Base-by-base conservation (phyloP, 2,329 filamentous ascomycete species). In the Aspergillus transmontanensis region DNA sequence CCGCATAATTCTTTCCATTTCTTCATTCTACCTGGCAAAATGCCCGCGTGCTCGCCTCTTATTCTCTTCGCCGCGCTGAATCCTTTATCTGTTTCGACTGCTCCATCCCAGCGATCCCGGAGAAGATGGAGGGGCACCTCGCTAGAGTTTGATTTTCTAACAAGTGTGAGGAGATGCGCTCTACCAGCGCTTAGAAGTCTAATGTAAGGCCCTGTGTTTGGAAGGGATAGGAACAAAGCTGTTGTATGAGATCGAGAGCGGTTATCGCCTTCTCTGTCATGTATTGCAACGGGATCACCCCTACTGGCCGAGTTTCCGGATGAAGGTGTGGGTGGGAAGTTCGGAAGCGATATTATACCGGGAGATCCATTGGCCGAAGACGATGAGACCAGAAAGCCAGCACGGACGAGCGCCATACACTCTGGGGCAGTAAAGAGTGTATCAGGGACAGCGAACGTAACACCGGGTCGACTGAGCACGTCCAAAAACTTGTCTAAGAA, bases 101-200 rank as follows among this genome's bases (percentile, higher is more conserved):
- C 86, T n/a, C 87, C 87, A 64, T 89, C 84, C 87, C 87, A 90
- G 23, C 85, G 83, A 71, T 89, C 87, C 28, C 80, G 80, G 9
- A 89, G 75, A 9, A 86, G 72, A 50, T 81, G 78, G 34, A 86
- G 67, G 0, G 87, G 86, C 1, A 82, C 82, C 72, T 89, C 86
- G 46, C 80, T 79, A 66, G 82, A 83, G 56, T 78, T 81, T 16
- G 82, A 83, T 68, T 85, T 85, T 26, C 75, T 77, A 1, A 89
- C 73, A 3, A 89, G 77, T 16, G 76, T 68, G 4, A 89, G 70
- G 3, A 89, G 73, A 69, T 89, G 86, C 6, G 78, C 75, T 7
- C 87, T 83, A 16, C 85, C 85, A 32, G 83, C 78, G 21, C 80
- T 79, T 4, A 89, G 76, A 10, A 89, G 79, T 55, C 85, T 83